Conservation (phyloP, 768 basidiomycete genomes). For the Pleurotus eryngii region DNA sequence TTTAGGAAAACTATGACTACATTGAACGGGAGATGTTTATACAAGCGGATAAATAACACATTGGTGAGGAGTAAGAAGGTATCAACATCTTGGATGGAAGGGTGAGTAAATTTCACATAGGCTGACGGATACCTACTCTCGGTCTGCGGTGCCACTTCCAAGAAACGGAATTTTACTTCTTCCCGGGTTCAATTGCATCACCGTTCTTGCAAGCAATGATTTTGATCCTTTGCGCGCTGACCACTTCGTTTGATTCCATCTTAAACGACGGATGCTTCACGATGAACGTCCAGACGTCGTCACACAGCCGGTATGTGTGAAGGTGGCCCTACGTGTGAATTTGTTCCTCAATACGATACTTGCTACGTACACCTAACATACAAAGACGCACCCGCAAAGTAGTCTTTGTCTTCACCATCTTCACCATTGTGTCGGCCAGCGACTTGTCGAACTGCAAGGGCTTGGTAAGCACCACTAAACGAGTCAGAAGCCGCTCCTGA, state of each 20-base stretch:
- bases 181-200: constrained; percentile 79
- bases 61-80: neutral
- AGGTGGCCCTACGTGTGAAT: constrained; percentile 66
- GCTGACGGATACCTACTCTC: constrained; percentile 11
- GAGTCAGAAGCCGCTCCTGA: neutral
- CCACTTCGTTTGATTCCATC: constrained; percentile 87
- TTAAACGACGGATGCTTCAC: constrained; percentile 92
- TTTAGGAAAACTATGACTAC: neutral
- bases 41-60: neutral
- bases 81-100: neutral
- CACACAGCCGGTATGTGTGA: constrained; percentile 87
- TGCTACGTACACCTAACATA: neutral
- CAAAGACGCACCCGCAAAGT: constrained; percentile 71
- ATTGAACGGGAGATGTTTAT: neutral
- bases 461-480: neutral
- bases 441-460: constrained; percentile 87
- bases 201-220: constrained; percentile 99
- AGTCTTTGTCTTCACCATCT: constrained; percentile 93
- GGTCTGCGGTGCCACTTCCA: neutral
- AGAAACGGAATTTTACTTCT: constrained; percentile 46
- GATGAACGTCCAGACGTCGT: constrained; percentile 99
- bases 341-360: neutral
- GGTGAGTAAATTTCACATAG: neutral
- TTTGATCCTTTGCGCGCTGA: constrained; percentile 79
- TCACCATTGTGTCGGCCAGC: constrained; percentile 87